phyloP scores from a whole-genome alignment of 768 basidiomycete genomes.

The Mycena rebaudengoi region DNA sequence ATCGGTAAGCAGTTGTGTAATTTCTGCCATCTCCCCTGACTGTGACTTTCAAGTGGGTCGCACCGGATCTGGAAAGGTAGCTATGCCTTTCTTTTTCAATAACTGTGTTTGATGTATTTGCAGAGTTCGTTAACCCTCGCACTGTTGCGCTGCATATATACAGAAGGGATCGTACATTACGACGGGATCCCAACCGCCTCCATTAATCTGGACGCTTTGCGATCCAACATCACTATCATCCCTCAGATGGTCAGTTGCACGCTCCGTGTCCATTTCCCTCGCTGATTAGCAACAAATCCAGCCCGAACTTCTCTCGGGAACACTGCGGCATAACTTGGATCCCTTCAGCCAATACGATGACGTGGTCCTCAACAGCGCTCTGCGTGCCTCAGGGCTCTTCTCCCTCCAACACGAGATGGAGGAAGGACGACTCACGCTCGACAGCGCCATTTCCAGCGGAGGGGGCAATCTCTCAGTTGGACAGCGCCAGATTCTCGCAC shows the following conservation, averaged over 20 bases:
- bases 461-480: slow-evolving; percentile 62
- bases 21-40: neutral
- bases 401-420: slow-evolving; percentile 42
- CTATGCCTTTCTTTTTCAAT: slow-evolving; percentile 27
- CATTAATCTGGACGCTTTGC: slow-evolving; percentile 62
- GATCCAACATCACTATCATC: slow-evolving; percentile 66
- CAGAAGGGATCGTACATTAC: slow-evolving; percentile 60
- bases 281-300: slow-evolving; percentile 6
- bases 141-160: slow-evolving; percentile 61
- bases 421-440: slow-evolving; percentile 38
- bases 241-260: slow-evolving; percentile 47
- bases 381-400: slow-evolving; percentile 48
- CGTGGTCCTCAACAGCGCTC: slow-evolving; percentile 55
- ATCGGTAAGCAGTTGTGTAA: slow-evolving; percentile 13
- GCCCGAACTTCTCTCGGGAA: slow-evolving; percentile 42
- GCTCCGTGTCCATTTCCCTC: neutral
- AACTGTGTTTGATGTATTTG: neutral
- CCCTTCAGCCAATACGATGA: slow-evolving; percentile 59
- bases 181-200: slow-evolving; percentile 56
- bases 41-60: slow-evolving; percentile 41
- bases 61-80: slow-evolving; percentile 45
- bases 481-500: slow-evolving; percentile 60
- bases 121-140: slow-evolving; percentile 52
- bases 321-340: slow-evolving; percentile 24
- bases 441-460: slow-evolving; percentile 67